phyloP scores from a whole-genome alignment of 2,329 filamentous ascomycete species.

The Coleophoma crateriformis region DNA sequence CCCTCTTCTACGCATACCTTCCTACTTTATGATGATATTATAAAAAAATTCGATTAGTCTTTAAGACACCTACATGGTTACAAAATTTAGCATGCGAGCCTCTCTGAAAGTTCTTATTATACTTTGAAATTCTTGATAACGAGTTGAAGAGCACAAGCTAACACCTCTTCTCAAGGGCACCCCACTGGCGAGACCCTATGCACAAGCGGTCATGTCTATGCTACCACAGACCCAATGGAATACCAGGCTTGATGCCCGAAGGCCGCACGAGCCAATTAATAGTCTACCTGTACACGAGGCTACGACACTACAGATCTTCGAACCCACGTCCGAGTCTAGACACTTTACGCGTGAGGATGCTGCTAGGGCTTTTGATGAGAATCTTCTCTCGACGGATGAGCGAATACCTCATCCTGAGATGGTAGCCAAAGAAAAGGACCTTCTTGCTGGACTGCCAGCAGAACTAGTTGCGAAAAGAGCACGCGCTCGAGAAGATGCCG shows the following conservation, averaged over 20 bases:
- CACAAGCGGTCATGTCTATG: conserved; percentile 72
- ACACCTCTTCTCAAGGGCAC: conserved; percentile 54
- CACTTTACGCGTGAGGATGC: conserved; percentile 61
- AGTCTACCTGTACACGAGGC: conserved; percentile 57
- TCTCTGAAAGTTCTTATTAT: conserved; percentile 53
- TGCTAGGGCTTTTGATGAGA: conserved; percentile 56
- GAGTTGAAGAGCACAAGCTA: conserved; percentile 14
- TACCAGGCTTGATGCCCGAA: conserved; percentile 17
- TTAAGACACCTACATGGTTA: conserved; percentile 96
- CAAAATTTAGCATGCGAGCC: conserved; percentile 67
- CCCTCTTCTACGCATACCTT: conserved; percentile 14
- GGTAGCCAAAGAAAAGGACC: conserved; percentile 46
- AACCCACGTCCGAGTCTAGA: conserved; percentile 57
- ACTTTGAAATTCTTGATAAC: conserved; percentile 5
- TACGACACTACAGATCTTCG: conserved; percentile 60
- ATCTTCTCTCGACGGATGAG: conserved; percentile 53
- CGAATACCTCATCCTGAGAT: conserved; percentile 59
- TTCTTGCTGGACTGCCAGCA: conserved; percentile 30
- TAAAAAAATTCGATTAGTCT: conserved; percentile 93
- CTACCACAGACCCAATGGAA: conserved; percentile 61
- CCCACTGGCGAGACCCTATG: conserved; percentile 69
- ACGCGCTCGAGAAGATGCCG: conserved; percentile 27
- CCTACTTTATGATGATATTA: conserved; percentile 57
- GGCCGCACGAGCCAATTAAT: conserved; percentile 53
- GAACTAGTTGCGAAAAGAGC: conserved; percentile 27